Conservation (phyloP, 2,329 filamentous ascomycete genomes). For the Monilinia polystroma region DNA sequence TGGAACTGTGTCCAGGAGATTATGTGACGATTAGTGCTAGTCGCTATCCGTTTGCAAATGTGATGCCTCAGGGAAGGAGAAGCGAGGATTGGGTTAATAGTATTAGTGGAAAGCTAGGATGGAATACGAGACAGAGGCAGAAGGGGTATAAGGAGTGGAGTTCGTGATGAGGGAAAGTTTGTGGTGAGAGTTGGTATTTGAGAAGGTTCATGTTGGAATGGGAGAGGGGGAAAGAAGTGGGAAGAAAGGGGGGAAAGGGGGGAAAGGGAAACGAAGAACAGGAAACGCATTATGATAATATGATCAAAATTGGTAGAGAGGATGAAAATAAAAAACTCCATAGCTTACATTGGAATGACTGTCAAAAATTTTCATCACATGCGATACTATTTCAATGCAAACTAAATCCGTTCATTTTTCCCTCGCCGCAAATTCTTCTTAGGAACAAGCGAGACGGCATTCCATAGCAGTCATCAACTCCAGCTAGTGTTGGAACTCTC, state of each 20-base stretch:
- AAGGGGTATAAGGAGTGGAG: slow-evolving; percentile 54
- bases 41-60: slow-evolving; percentile 75
- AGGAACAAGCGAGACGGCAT: too few relatives aligned
- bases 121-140: slow-evolving; percentile 78
- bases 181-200: not conserved
- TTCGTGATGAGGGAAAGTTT: not conserved
- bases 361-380: not conserved
- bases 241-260: too few relatives aligned
- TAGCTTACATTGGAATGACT: not conserved
- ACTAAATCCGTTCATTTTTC: not conserved
- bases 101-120: slow-evolving; percentile 74
- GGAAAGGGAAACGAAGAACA: not conserved
- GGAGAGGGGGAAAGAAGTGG: not conserved
- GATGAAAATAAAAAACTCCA: not conserved
- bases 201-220: not conserved
- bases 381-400: not conserved
- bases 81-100: slow-evolving; percentile 82
- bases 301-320: not conserved
- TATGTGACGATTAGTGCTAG: slow-evolving; percentile 83
- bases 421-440: not conserved
- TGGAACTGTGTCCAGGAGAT: slow-evolving; percentile 75
- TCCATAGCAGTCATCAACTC: not conserved
- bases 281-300: not conserved
- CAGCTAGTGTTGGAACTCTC: not conserved
- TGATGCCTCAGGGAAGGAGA: slow-evolving; percentile 65